Evolutionary conservation across 306 rosid species (phyloP).

Genomic region (Lathyrus sativus): DNA sequence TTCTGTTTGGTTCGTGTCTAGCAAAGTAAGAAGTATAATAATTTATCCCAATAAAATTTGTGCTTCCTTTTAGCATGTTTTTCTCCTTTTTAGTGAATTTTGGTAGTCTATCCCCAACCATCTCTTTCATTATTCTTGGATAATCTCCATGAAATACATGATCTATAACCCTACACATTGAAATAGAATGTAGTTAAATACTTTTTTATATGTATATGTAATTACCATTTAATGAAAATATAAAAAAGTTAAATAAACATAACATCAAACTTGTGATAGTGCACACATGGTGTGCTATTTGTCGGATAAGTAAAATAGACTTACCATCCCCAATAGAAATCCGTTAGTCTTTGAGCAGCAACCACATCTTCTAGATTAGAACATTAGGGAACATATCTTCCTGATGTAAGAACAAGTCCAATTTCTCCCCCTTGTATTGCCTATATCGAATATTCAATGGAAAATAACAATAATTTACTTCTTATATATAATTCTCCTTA

Average conservation of each 20-base stretch:
- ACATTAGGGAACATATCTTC: not conserved
- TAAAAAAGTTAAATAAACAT: not conserved
- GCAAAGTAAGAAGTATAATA: no score
- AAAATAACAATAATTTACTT: not conserved
- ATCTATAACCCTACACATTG: constrained; percentile 35
- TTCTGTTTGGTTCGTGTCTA: no score
- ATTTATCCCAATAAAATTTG: constrained; percentile 27
- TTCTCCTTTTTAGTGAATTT: constrained; percentile 32
- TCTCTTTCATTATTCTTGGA: constrained; percentile 40
- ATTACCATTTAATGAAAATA: no score
- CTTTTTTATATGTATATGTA: no score
- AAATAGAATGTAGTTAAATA: not conserved
- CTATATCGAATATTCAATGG: not conserved
- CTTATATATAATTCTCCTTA: no score
- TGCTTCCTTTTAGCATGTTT: constrained; percentile 30
- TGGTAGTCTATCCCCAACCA: constrained; percentile 44
- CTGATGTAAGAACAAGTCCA: not conserved
- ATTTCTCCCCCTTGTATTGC: not conserved
- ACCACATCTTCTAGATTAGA: not conserved
- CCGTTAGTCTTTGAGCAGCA: not conserved
- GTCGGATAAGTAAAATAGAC: not conserved
- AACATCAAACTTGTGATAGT: not conserved
- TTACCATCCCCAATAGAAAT: not conserved
- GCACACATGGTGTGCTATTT: not conserved
- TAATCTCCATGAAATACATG: constrained; percentile 39